Evolutionary conservation across 2,329 filamentous ascomycete species (phyloP).

Genomic region (Trichoderma harzianum): DNA sequence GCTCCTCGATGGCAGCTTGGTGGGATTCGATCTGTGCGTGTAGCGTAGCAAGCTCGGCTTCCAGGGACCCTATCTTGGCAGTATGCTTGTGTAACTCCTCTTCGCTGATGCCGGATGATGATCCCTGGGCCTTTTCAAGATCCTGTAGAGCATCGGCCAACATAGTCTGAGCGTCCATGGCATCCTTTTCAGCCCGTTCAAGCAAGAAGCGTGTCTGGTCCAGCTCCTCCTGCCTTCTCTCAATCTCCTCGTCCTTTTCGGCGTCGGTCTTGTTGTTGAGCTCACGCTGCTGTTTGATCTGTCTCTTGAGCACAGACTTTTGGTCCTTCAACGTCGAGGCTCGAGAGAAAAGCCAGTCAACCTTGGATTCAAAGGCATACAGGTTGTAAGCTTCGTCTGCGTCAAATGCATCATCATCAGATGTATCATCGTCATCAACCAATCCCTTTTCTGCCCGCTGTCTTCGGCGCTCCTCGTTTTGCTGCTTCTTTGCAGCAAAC

Average conservation of each 20-base stretch:
- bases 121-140: constrained; percentile 38
- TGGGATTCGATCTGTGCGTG: constrained; percentile 38
- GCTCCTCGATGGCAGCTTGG: constrained; percentile 39
- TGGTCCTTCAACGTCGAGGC: constrained; percentile 80
- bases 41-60: constrained; percentile 30
- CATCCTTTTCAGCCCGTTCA: constrained; percentile 38
- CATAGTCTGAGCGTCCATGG: constrained; percentile 43
- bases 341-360: constrained; percentile 74
- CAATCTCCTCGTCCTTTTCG: constrained; percentile 63
- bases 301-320: constrained; percentile 81
- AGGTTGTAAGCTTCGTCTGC: constrained; percentile 65
- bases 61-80: constrained; percentile 23
- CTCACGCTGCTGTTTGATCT: constrained; percentile 93
- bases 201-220: constrained; percentile 40
- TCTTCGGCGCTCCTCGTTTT: constrained; percentile 51
- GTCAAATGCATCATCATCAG: constrained; percentile 59
- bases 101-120: constrained; percentile 25
- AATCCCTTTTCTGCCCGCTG: constrained; percentile 55
- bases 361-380: constrained; percentile 70
- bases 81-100: constrained; percentile 27
- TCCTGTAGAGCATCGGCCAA: constrained; percentile 36
- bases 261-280: constrained; percentile 83
- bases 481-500: constrained; percentile 53
- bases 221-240: constrained; percentile 55
- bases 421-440: constrained; percentile 57